Conservation (phyloP, 495 filamentous ascomycete genomes). For the Glonium stellatum region DNA sequence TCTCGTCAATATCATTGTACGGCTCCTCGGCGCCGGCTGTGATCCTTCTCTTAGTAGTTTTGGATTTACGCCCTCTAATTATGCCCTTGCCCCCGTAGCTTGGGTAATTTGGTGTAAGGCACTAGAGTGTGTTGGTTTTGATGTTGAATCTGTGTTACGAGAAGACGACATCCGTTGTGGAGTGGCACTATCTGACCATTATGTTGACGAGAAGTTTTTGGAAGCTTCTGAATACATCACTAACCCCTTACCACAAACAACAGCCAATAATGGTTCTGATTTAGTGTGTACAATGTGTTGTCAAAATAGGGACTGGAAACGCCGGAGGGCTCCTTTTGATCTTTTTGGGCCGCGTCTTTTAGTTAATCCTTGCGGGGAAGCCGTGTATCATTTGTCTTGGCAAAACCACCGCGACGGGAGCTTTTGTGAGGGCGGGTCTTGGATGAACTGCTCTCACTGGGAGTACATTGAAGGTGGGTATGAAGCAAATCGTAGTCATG, state of each 20-base stretch:
- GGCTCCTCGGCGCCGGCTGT: neutral
- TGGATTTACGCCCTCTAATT: neutral
- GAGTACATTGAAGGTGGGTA: neutral
- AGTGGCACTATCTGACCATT: neutral
- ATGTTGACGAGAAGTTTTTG: neutral
- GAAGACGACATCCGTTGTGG: neutral
- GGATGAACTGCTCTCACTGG: neutral
- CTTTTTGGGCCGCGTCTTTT: neutral
- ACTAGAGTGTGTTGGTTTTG: neutral
- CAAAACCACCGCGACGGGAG: neutral
- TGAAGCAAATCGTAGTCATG: neutral
- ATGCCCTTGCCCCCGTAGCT: neutral
- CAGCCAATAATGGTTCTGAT: neutral
- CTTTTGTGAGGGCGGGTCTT: neutral
- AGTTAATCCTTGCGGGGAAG: neutral
- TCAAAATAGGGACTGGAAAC: neutral
- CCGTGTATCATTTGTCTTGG: neutral
- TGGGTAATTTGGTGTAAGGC: neutral
- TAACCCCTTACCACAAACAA: neutral
- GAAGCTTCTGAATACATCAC: neutral
- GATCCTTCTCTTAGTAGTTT: neutral
- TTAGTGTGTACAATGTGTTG: neutral
- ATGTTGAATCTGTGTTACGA: neutral
- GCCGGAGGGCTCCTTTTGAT: neutral
- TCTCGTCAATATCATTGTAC: neutral